Evolutionary conservation across 495 filamentous ascomycete genomes (phyloP).

Genomic region (Penicillium paradoxum): DNA sequence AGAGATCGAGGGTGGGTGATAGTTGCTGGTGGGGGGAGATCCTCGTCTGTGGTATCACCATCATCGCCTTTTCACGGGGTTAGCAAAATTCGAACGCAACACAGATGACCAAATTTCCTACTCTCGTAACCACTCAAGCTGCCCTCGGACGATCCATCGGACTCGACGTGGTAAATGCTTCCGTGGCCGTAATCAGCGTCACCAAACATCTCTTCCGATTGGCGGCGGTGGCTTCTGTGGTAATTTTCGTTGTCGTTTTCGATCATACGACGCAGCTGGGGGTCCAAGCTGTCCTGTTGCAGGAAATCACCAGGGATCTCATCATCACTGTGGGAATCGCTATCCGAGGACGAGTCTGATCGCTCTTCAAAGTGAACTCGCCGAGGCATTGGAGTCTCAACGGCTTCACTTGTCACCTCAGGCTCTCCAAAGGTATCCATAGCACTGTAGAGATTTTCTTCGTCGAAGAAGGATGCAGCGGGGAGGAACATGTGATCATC

Average conservation of each 20-base stretch:
- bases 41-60: conserved; percentile 83
- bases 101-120: conserved; percentile 34
- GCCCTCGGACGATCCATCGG: conserved; percentile 50
- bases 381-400: conserved; percentile 39
- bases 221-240: conserved; percentile 37
- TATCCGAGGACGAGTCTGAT: conserved; percentile 48
- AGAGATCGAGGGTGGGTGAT: conserved; percentile 53
- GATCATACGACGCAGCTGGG: conserved; percentile 62
- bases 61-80: conserved; percentile 59
- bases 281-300: conserved; percentile 64
- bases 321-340: conserved; percentile 49
- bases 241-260: conserved; percentile 53
- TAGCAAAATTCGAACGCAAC: conserved; percentile 42
- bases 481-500: conserved; percentile 48
- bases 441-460: conserved; percentile 45
- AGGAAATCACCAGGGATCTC: conserved; percentile 70
- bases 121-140: conserved; percentile 76
- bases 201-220: conserved; percentile 42
- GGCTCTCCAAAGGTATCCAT: conserved; percentile 45
- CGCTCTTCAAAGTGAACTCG: conserved; percentile 49
- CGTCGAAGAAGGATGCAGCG: conserved; percentile 47
- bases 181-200: conserved; percentile 43
- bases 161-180: conserved; percentile 49
- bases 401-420: conserved; percentile 40
- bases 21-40: conserved; percentile 54